phyloP scores from a whole-genome alignment of 805 yeast species.

The Metschnikowia arizonensis region DNA sequence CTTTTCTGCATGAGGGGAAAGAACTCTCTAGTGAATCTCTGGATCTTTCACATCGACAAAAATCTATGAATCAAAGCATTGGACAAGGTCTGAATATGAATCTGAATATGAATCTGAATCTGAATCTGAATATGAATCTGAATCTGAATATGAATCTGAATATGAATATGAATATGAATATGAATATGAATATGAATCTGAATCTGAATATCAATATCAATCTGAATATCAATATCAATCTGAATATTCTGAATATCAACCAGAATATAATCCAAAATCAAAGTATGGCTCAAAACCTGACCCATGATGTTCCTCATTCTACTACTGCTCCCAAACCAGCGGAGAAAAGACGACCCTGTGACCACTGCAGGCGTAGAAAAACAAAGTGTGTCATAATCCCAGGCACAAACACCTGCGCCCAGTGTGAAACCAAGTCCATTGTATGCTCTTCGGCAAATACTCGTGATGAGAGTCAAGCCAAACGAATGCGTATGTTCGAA shows the following conservation, averaged over 20 bases:
- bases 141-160: too few relatives aligned
- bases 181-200: too few relatives aligned
- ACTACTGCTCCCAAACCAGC: constrained; percentile 1
- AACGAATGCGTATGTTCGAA: constrained; percentile 26
- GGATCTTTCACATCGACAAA: constrained; percentile 1
- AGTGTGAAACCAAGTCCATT: constrained; percentile 69
- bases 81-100: neutral
- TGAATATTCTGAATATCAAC: too few relatives aligned
- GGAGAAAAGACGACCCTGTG: constrained; percentile 64
- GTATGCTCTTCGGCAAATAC: constrained; percentile 61
- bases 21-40: neutral
- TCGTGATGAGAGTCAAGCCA: constrained; percentile 43
- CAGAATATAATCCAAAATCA: neutral
- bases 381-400: constrained; percentile 73
- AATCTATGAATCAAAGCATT: neutral
- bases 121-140: too few relatives aligned
- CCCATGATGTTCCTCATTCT: neutral
- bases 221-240: too few relatives aligned
- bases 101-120: neutral
- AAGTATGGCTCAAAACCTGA: neutral
- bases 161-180: too few relatives aligned
- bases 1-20: neutral
- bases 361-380: constrained; percentile 76
- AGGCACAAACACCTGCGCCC: constrained; percentile 60
- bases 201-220: too few relatives aligned